Evolutionary conservation across 805 yeast species (phyloP).

Genomic region (Ogataea saltuana): DNA sequence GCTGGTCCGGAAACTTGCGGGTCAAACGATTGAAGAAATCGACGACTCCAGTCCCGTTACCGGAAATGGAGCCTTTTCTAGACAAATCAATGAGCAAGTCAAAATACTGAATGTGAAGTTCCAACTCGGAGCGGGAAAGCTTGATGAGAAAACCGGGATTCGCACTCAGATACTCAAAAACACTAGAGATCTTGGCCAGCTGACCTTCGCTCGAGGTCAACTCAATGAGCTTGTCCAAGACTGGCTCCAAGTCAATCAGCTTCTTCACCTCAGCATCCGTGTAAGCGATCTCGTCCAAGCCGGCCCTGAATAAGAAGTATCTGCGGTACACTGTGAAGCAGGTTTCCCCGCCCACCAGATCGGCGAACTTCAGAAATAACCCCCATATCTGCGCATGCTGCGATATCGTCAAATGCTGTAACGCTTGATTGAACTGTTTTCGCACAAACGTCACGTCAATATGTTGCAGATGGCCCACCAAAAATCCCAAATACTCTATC

Average conservation of each 20-base stretch:
- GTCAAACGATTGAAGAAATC: constrained; percentile 38
- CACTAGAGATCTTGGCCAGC: constrained; percentile 15
- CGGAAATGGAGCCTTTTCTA: not conserved
- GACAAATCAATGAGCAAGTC: constrained; percentile 37
- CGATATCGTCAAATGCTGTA: constrained; percentile 48
- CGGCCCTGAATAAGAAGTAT: constrained; percentile 29
- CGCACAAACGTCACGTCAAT: constrained; percentile 42
- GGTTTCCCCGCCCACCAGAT: constrained; percentile 42
- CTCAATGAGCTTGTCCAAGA: constrained; percentile 36
- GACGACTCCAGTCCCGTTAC: constrained; percentile 9
- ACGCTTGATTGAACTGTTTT: constrained; percentile 48
- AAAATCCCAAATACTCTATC: constrained; percentile 49
- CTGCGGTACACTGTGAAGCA: constrained; percentile 37
- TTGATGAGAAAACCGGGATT: constrained; percentile 38
- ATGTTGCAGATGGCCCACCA: constrained; percentile 32
- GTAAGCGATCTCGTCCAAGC: constrained; percentile 9
- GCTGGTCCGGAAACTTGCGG: constrained; percentile 58
- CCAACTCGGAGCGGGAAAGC: constrained; percentile 45
- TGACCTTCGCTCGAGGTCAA: constrained; percentile 10
- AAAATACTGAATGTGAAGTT: constrained; percentile 48
- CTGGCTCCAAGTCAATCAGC: constrained; percentile 31
- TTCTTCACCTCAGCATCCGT: not conserved
- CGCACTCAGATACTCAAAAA: constrained; percentile 37
- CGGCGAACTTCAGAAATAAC: constrained; percentile 51
- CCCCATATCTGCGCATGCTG: constrained; percentile 61